phyloP scores from a whole-genome alignment of 768 basidiomycete species.

The Leccinum longicurvipes region DNA sequence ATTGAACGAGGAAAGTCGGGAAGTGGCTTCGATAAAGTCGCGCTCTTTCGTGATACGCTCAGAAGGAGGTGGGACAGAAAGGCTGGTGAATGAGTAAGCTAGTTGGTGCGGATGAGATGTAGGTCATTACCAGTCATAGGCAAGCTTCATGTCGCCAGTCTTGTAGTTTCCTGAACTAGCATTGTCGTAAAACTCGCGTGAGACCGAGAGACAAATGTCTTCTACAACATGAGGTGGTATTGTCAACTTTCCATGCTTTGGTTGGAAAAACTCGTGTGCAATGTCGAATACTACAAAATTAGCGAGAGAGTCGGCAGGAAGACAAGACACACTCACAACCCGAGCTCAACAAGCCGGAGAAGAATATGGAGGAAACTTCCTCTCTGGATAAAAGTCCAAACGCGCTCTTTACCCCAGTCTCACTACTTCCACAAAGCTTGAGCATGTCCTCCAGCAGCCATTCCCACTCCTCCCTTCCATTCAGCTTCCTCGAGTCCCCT shows the following conservation, averaged over 20 bases:
- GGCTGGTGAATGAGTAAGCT: slow-evolving; percentile 41
- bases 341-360: slow-evolving; percentile 79
- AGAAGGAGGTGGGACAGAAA: slow-evolving; percentile 69
- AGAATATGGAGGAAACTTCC: slow-evolving; percentile 80
- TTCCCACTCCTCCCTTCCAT: slow-evolving; percentile 76
- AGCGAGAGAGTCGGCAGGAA: slow-evolving; percentile 4
- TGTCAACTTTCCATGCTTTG: slow-evolving; percentile 42
- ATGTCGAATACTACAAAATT: slow-evolving; percentile 55
- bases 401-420: slow-evolving; percentile 65
- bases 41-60: slow-evolving; percentile 64
- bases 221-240: slow-evolving; percentile 57
- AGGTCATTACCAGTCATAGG: slow-evolving; percentile 81
- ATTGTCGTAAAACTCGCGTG: slow-evolving; percentile 93
- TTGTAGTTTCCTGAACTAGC: slow-evolving; percentile 90
- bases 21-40: slow-evolving; percentile 97
- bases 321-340: slow-evolving; percentile 63
- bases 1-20: slow-evolving; percentile 90
- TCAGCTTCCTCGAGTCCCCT: slow-evolving; percentile 52
- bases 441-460: slow-evolving; percentile 89
- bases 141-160: slow-evolving; percentile 92
- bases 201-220: slow-evolving; percentile 74
- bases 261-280: slow-evolving; percentile 58
- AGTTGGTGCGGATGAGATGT: not conserved
- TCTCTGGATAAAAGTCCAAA: slow-evolving; percentile 71
- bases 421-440: slow-evolving; percentile 65